phyloP scores from a whole-genome alignment of 345 rosid genomes.

The Theobroma cacao region DNA sequence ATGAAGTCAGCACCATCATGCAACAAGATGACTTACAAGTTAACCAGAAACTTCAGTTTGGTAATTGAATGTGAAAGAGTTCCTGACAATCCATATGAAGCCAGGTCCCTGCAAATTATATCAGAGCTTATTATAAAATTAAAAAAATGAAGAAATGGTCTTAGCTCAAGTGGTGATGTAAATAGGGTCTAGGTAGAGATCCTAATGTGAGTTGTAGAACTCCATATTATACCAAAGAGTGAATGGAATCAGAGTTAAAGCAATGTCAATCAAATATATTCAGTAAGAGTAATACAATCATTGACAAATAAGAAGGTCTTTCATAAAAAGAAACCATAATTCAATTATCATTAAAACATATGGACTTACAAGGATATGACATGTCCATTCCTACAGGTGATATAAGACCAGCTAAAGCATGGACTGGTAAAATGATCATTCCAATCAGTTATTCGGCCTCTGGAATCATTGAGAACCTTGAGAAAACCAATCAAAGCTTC shows the following conservation, averaged over 20 bases:
- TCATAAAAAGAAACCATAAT: neutral
- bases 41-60: constrained; percentile 66
- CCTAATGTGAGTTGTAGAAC: neutral
- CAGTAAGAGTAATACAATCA: neutral
- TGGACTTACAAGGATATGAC: constrained; percentile 71
- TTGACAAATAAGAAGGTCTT: neutral
- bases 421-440: constrained; percentile 65
- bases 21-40: constrained; percentile 51
- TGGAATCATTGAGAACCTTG: constrained; percentile 54
- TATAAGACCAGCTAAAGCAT: constrained; percentile 83
- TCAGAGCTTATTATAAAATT: too few relatives aligned
- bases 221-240: neutral
- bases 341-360: constrained; percentile 1
- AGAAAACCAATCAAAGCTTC: constrained; percentile 66
- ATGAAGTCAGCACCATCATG: neutral
- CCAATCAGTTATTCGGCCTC: constrained; percentile 53
- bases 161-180: neutral
- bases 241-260: constrained; percentile 4
- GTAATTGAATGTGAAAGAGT: constrained; percentile 67
- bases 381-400: constrained; percentile 65
- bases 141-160: neutral
- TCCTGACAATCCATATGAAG: constrained; percentile 79
- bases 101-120: constrained; percentile 56
- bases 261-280: neutral
- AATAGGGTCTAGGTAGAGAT: neutral